Conservation (phyloP, 495 filamentous ascomycete species). For the Monascus purpureus region DNA sequence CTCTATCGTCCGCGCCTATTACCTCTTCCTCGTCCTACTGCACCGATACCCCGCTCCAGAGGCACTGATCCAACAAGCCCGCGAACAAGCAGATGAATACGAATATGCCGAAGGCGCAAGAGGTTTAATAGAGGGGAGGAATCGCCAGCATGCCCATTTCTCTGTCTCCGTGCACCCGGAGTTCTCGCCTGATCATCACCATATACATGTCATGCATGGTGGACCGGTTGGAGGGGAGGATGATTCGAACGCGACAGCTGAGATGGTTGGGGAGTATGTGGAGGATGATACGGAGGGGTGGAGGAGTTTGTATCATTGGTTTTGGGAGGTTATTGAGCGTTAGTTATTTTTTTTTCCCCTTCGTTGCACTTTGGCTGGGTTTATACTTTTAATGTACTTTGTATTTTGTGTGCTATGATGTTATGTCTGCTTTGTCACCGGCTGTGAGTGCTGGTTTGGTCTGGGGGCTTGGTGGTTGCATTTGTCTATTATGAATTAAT, state of each 20-base stretch:
- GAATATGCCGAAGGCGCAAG: slow-evolving; percentile 28
- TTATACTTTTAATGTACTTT: too few relatives aligned
- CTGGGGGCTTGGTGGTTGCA: too few relatives aligned
- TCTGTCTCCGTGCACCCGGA: slow-evolving; percentile 4
- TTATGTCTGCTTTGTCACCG: too few relatives aligned
- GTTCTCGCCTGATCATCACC: neutral
- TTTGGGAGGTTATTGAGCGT: too few relatives aligned
- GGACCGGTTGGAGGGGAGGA: neutral
- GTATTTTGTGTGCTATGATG: too few relatives aligned
- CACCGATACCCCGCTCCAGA: slow-evolving; percentile 31
- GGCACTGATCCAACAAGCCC: slow-evolving; percentile 26
- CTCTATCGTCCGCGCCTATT: slow-evolving; percentile 59
- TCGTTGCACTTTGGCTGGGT: too few relatives aligned
- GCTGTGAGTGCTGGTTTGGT: too few relatives aligned
- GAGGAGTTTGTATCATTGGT: slow-evolving; percentile 34
- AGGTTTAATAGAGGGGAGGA: slow-evolving; percentile 20
- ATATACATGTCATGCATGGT: neutral
- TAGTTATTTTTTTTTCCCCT: too few relatives aligned
- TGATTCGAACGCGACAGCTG: slow-evolving; percentile 30
- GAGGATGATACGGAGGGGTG: slow-evolving; percentile 29
- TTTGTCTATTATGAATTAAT: too few relatives aligned
- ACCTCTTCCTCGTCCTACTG: slow-evolving; percentile 22
- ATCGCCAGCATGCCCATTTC: slow-evolving; percentile 15
- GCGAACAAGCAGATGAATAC: slow-evolving; percentile 31
- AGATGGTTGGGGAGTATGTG: slow-evolving; percentile 34